These are phyloP conservation scores for Rhizophora apiculata DNA, from an alignment of 345 rosid species.

Conservation along the genomic window DNA sequence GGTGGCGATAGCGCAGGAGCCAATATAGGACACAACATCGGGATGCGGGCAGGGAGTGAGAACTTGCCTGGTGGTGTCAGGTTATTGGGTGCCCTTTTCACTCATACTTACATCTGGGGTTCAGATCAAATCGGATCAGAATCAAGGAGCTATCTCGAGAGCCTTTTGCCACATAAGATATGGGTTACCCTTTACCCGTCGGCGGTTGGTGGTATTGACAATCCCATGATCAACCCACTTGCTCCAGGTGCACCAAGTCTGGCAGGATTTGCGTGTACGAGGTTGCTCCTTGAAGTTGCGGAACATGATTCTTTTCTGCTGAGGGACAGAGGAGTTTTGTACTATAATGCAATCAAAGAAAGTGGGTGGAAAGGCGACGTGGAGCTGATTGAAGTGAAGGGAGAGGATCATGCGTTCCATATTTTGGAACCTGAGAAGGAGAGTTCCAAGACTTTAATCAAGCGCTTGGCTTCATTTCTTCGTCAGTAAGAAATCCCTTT, in stretches of 20 bases:
- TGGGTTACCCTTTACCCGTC: constrained; percentile 30
- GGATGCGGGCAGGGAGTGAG: constrained; percentile 31
- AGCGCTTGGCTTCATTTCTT: constrained; percentile 39
- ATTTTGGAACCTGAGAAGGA: constrained; percentile 23
- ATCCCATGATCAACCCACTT: constrained; percentile 24
- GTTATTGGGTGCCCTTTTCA: constrained; percentile 31
- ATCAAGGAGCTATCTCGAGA: constrained; percentile 10
- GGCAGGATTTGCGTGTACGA: constrained; percentile 23
- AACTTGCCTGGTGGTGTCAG: constrained; percentile 20
- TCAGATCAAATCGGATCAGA: constrained; percentile 42
- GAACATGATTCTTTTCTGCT: constrained; percentile 19
- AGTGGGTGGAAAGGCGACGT: constrained; percentile 34
- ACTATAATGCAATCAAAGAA: constrained; percentile 15
- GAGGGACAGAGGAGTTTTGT: constrained; percentile 27
- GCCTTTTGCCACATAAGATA: not conserved
- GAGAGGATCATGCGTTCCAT: constrained; percentile 36
- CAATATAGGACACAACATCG: constrained; percentile 13
- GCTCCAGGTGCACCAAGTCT: constrained; percentile 27
- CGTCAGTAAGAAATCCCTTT: not conserved
- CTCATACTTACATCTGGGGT: constrained; percentile 54
- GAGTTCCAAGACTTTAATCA: constrained; percentile 26
- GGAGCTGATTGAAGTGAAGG: constrained; percentile 27
- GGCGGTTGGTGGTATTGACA: constrained; percentile 25
- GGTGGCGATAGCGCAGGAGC: constrained; percentile 15
- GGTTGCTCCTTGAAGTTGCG: constrained; percentile 29